These are phyloP conservation scores for Plasmodium yoelii DNA, from an alignment of 169 alveolate species.

Conservation along the genomic window DNA sequence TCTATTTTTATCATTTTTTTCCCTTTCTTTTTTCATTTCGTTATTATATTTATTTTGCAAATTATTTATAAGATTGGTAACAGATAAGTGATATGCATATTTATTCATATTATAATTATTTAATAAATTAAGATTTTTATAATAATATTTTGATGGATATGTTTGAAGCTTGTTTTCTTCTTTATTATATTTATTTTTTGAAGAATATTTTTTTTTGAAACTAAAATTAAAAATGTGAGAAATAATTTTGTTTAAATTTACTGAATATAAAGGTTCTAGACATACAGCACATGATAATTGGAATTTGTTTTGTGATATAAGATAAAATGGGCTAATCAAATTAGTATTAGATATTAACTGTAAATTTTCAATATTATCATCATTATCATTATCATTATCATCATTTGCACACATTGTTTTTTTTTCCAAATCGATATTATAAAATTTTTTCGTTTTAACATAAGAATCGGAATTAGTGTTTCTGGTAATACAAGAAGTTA, in stretches of 20 bases:
- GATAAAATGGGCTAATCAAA: conserved; percentile 38
- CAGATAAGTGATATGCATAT: conserved; percentile 1
- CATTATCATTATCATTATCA: no score
- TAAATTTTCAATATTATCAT: neutral
- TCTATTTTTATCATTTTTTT: conserved; percentile 11
- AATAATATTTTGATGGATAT: neutral
- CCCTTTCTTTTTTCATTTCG: conserved; percentile 25
- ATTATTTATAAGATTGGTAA: conserved; percentile 9
- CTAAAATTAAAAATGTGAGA: conserved; percentile 38
- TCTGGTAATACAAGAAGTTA: conserved; percentile 20
- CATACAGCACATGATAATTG: conserved; percentile 71
- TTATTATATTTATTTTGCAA: conserved; percentile 29
- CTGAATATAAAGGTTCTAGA: conserved; percentile 61
- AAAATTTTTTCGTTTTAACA: no score
- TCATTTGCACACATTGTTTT: neutral
- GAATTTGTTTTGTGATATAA: conserved; percentile 54
- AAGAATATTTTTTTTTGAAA: conserved; percentile 2
- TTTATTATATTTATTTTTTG: neutral
- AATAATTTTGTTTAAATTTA: conserved; percentile 27
- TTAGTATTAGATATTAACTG: neutral
- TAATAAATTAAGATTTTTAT: conserved; percentile 1
- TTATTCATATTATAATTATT: neutral
- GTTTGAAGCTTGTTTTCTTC: neutral
- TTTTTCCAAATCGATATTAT: neutral
- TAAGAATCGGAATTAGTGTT: neutral